A percentile compares a stretch with the other conserved stretches of the same genome.
Evolutionary conservation across 2,329 filamentous ascomycete species (phyloP).

Genomic region (Verticillium klebahnii): DNA sequence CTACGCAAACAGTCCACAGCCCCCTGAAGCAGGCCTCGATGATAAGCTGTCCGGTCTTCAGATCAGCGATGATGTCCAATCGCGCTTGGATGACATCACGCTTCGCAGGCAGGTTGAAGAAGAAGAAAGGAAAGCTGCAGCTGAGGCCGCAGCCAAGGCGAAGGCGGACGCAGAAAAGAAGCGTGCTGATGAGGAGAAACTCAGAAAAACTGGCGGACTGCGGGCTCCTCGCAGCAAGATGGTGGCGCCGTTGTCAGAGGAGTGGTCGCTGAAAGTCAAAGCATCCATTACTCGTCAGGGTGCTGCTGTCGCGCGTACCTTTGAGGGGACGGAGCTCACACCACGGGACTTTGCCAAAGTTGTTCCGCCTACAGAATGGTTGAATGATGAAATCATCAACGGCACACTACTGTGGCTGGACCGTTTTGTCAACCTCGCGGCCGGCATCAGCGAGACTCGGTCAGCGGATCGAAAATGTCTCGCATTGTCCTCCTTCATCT

Average conservation of each 20-base stretch:
- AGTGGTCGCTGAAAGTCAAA: slow-evolving; percentile 4
- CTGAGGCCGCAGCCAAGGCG: background rate
- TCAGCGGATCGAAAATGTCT: slow-evolving; percentile 52
- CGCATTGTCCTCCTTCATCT: slow-evolving; percentile 59
- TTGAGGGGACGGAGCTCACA: slow-evolving; percentile 15
- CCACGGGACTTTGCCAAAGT: slow-evolving; percentile 61
- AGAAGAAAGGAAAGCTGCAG: slow-evolving; percentile 3
- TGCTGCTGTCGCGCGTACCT: slow-evolving; percentile 7
- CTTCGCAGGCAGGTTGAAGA: slow-evolving; percentile 9
- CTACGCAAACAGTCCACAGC: background rate
- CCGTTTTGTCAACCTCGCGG: slow-evolving; percentile 50
- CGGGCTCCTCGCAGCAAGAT: slow-evolving; percentile 6
- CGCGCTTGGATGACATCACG: slow-evolving; percentile 11
- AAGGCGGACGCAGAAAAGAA: slow-evolving; percentile 4
- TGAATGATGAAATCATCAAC: slow-evolving; percentile 75
- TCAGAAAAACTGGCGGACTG: slow-evolving; percentile 10
- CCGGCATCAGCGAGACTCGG: slow-evolving; percentile 40
- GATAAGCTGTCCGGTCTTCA: background rate
- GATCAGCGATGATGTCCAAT: slow-evolving; percentile 12
- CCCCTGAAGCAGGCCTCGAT: background rate
- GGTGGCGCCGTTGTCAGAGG: slow-evolving; percentile 4
- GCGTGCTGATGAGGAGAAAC: slow-evolving; percentile 1
- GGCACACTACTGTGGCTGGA: slow-evolving; percentile 59
- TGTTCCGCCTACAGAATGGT: slow-evolving; percentile 54
- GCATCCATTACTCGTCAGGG: background rate